Evolutionary conservation across 176 grass and related monocot species (phyloP).

Genomic region (Rhynchospora breviuscula): DNA sequence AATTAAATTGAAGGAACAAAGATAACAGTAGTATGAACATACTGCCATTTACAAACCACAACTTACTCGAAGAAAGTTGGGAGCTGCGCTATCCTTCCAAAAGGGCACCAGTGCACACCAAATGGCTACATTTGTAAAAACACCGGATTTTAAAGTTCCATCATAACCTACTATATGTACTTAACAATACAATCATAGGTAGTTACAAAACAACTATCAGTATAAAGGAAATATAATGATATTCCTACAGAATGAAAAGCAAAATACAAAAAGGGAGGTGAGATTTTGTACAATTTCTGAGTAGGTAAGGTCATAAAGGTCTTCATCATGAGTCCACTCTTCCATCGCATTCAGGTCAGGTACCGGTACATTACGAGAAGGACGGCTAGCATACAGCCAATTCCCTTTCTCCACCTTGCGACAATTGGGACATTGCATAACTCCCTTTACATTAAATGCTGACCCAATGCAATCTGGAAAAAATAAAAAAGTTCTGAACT

Average conservation of each 20-base stretch:
- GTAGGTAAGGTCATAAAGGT: slow-evolving; percentile 79
- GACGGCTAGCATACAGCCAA: slow-evolving; percentile 86
- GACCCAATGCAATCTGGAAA: slow-evolving; percentile 95
- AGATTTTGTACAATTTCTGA: slow-evolving; percentile 54
- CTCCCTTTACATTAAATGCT: slow-evolving; percentile 96
- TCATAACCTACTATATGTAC: slow-evolving; percentile 2
- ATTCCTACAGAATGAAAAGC: not conserved
- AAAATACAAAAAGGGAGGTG: not conserved
- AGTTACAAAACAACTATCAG: not conserved
- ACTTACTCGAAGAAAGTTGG: slow-evolving; percentile 77
- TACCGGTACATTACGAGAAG: slow-evolving; percentile 35
- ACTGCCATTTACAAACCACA: slow-evolving; percentile 28
- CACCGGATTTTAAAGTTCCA: slow-evolving; percentile 19
- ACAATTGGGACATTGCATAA: slow-evolving; percentile 99
- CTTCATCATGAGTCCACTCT: slow-evolving; percentile 83
- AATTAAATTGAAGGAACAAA: not conserved
- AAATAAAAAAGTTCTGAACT: not conserved
- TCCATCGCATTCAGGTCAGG: slow-evolving; percentile 73
- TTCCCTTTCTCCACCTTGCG: slow-evolving; percentile 95
- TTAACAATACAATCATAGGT: not conserved
- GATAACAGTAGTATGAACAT: not conserved
- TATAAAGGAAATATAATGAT: not conserved
- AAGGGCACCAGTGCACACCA: slow-evolving; percentile 78
- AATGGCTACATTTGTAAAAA: slow-evolving; percentile 50
- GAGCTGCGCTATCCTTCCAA: slow-evolving; percentile 59